A percentile compares a stretch with the other conserved stretches of the same genome.
Evolutionary conservation across 495 filamentous ascomycete genomes (phyloP).

Genomic region (Endocarpon pusillum): DNA sequence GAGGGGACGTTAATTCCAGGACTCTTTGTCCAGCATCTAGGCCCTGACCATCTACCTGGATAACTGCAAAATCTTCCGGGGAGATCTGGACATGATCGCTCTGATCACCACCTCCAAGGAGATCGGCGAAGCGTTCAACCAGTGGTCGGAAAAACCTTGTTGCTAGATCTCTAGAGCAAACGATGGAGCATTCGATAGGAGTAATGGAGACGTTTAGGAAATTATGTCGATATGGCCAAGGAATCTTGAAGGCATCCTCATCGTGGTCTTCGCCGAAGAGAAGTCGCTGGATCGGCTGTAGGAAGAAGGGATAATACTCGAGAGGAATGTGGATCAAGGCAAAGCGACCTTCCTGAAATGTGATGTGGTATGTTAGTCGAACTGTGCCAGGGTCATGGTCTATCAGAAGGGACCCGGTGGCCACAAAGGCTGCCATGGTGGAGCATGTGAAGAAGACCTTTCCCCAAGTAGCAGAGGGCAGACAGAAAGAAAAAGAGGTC

Average conservation of each 20-base stretch:
- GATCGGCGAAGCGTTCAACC: constrained; percentile 26
- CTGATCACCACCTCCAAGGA: background rate
- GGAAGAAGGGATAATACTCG: constrained; percentile 58
- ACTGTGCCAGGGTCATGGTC: background rate
- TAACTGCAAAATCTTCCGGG: constrained; percentile 67
- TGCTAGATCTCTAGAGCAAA: constrained; percentile 60
- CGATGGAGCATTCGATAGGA: constrained; percentile 81
- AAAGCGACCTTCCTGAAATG: constrained; percentile 61
- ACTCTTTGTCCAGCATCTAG: constrained; percentile 90
- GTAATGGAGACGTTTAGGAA: constrained; percentile 92
- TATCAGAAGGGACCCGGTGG: background rate
- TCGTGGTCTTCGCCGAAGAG: constrained; percentile 44
- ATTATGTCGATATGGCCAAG: constrained; percentile 38
- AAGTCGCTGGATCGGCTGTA: constrained; percentile 71
- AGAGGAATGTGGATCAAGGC: constrained; percentile 85
- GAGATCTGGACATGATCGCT: constrained; percentile 44
- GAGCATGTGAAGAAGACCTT: constrained; percentile 2
- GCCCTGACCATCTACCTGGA: constrained; percentile 74
- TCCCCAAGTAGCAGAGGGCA: background rate
- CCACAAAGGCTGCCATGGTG: background rate
- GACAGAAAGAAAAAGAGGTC: background rate
- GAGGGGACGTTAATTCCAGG: constrained; percentile 74
- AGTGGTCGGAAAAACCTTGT: constrained; percentile 56
- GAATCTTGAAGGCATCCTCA: constrained; percentile 17
- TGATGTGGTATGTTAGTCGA: background rate